A percentile compares a stretch with the other conserved stretches of the same genome.
Conservation (phyloP, 345 rosid species). For the Nasturtium officinale region DNA sequence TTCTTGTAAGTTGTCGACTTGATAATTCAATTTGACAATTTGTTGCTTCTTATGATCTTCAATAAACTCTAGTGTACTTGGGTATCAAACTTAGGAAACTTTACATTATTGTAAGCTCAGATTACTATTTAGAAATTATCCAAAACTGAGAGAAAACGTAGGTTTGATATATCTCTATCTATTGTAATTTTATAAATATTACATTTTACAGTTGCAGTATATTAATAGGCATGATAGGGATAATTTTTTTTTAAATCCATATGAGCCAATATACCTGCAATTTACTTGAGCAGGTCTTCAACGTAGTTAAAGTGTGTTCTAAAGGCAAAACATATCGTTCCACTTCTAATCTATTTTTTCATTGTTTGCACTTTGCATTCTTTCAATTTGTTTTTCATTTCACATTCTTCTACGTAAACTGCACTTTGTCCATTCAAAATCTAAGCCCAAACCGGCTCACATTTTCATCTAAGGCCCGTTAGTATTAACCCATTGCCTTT, state of each 20-base stretch:
- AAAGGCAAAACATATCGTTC: background rate
- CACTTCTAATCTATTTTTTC: background rate
- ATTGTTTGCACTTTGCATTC: background rate
- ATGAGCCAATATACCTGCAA: constrained; percentile 11
- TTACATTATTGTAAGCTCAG: too few relatives aligned
- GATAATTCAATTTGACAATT: background rate
- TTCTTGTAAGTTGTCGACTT: background rate
- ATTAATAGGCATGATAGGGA: background rate
- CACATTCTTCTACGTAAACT: background rate
- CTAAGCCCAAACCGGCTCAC: background rate
- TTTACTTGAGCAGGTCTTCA: background rate
- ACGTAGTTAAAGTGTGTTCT: background rate
- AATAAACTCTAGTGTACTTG: background rate
- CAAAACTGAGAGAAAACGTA: too few relatives aligned
- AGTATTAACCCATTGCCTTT: background rate
- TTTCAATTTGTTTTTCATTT: background rate
- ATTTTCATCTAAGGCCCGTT: constrained; percentile 1
- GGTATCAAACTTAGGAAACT: background rate
- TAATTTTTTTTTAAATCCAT: background rate
- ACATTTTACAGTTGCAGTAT: constrained; percentile 13
- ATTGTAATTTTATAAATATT: background rate
- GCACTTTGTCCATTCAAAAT: background rate
- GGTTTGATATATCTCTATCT: too few relatives aligned
- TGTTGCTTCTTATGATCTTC: background rate
- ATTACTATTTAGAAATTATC: background rate